Percentiles rank a stretch among this genome's conserved stretches.
Evolutionary conservation across 169 alveolate genomes (phyloP).

Genomic region (Miamiensis avidus): DNA sequence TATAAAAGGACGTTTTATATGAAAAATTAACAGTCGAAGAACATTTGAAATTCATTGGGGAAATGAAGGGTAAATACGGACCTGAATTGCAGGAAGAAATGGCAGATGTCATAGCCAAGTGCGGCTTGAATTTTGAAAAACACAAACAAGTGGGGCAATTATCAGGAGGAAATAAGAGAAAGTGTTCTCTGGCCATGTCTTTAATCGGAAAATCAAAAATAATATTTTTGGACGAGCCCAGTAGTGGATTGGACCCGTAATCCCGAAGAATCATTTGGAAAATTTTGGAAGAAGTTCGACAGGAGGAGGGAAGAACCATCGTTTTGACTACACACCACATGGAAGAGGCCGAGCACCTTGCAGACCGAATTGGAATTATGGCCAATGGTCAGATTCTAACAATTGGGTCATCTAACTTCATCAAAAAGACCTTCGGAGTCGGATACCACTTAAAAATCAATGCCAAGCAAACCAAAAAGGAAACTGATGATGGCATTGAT

Average conservation of each 20-base stretch:
- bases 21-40: conserved; percentile 75
- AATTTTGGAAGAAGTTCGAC: conserved; percentile 82
- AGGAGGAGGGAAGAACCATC: conserved; percentile 60
- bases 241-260: conserved; percentile 91
- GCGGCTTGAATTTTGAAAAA: conserved; percentile 56
- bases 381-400: conserved; percentile 71
- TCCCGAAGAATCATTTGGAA: conserved; percentile 88
- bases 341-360: conserved; percentile 90
- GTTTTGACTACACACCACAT: conserved; percentile 85
- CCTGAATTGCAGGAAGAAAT: conserved; percentile 42
- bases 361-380: conserved; percentile 87
- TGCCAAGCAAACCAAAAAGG: background rate
- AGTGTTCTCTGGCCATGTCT: conserved; percentile 85
- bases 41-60: conserved; percentile 67
- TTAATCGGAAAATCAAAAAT: conserved; percentile 53
- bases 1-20: conserved; percentile 79
- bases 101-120: conserved; percentile 54
- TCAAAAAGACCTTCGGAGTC: conserved; percentile 68
- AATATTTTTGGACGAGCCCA: no score
- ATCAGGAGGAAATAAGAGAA: conserved; percentile 88
- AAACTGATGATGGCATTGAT: background rate
- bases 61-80: conserved; percentile 63
- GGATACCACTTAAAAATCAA: conserved; percentile 58
- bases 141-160: conserved; percentile 57
- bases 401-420: conserved; percentile 61